phyloP scores from a whole-genome alignment of 2,329 filamentous ascomycete species.

The Arachnopeziza araneosa region DNA sequence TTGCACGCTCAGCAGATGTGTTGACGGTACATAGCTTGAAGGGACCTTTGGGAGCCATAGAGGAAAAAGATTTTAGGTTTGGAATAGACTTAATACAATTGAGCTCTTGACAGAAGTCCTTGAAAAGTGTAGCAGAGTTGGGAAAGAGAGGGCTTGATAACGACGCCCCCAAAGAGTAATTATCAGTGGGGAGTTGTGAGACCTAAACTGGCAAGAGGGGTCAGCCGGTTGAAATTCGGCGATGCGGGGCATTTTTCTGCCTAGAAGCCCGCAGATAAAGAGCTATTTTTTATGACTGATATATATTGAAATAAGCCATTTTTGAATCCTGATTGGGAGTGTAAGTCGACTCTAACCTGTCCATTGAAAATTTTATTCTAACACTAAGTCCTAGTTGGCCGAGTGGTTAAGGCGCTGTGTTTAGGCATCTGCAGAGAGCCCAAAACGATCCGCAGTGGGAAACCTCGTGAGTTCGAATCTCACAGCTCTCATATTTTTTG shows the following conservation, averaged over 20 bases:
- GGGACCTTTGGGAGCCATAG: constrained; percentile 43
- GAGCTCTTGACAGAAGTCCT: too few relatives aligned
- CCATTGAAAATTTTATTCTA: too few relatives aligned
- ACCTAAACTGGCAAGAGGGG: neutral
- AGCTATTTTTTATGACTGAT: neutral
- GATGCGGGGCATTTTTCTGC: neutral
- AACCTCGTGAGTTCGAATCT: constrained; percentile 49
- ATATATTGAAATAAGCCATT: neutral
- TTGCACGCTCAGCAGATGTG: constrained; percentile 59
- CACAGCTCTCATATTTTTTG: constrained; percentile 27
- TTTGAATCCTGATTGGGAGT: neutral
- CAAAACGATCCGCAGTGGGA: constrained; percentile 32
- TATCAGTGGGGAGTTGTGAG: too few relatives aligned
- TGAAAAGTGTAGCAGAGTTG: too few relatives aligned
- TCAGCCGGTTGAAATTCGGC: neutral
- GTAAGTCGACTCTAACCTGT: too few relatives aligned
- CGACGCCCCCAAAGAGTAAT: too few relatives aligned
- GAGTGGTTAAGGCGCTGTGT: constrained; percentile 54
- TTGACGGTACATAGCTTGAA: constrained; percentile 64
- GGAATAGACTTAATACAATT: too few relatives aligned
- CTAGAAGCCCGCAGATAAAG: neutral
- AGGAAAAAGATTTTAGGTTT: neutral
- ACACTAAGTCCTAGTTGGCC: too few relatives aligned
- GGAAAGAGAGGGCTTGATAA: too few relatives aligned
- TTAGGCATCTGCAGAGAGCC: constrained; percentile 36